A percentile compares a stretch with the other conserved stretches of the same genome.
Conservation (phyloP, 306 rosid species). For the Vachellia collinsii region DNA sequence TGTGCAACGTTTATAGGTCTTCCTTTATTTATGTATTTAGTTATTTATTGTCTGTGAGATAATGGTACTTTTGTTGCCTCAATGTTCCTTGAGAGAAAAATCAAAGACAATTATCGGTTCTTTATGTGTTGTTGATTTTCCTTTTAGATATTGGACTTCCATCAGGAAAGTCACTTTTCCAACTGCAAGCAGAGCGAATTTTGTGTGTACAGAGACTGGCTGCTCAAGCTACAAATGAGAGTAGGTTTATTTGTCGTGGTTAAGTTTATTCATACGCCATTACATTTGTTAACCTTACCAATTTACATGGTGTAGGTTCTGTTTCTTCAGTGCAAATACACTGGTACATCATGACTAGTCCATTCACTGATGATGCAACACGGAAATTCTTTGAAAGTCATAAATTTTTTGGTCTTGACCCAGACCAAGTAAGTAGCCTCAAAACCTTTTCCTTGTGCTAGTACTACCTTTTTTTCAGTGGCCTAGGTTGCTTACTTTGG, state of each 20-base stretch:
- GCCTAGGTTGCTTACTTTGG: conserved; percentile 39
- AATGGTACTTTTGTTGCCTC: conserved; percentile 18
- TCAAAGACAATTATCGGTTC: conserved; percentile 1
- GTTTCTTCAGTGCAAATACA: conserved; percentile 69
- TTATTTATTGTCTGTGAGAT: conserved; percentile 16
- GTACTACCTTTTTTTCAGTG: conserved; percentile 15
- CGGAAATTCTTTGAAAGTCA: conserved; percentile 86
- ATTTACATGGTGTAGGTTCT: conserved; percentile 55
- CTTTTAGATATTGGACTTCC: conserved; percentile 94
- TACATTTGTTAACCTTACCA: conserved; percentile 27
- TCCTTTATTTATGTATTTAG: conserved; percentile 23
- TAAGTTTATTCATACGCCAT: conserved; percentile 31
- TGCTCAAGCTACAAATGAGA: conserved; percentile 71
- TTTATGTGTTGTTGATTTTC: conserved; percentile 23
- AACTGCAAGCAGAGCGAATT: conserved; percentile 98
- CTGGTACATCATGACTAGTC: conserved; percentile 99
- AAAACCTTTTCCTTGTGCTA: background rate
- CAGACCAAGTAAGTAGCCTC: conserved; percentile 73
- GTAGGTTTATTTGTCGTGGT: conserved; percentile 49
- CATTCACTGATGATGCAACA: conserved; percentile 92
- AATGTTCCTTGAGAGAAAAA: conserved; percentile 20
- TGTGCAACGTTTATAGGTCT: conserved; percentile 22
- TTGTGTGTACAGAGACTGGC: conserved; percentile 88
- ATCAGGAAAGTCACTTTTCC: conserved; percentile 96
- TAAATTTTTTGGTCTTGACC: conserved; percentile 84